Conservation (phyloP, 805 yeast species). For the Maudiozyma turicensis region DNA sequence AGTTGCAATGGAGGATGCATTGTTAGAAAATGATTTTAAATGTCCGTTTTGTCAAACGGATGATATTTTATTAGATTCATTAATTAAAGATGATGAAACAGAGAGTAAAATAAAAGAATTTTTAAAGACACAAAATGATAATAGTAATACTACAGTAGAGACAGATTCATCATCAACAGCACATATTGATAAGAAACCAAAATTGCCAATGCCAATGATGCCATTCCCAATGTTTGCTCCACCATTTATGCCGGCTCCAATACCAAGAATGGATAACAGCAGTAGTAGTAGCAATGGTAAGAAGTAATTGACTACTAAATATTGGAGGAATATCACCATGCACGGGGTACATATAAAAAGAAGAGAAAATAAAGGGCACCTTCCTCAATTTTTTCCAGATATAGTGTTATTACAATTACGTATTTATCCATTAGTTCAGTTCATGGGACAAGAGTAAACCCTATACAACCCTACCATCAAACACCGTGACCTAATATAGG, state of each 20-base stretch:
- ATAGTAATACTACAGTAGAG: background rate
- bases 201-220: conserved; percentile 25
- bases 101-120: conserved; percentile 45
- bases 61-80: conserved; percentile 67
- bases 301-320: too few species aligned
- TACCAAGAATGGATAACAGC: background rate
- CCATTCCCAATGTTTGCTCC: conserved; percentile 31
- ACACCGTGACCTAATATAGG: too few species aligned
- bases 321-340: too few species aligned
- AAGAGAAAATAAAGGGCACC: too few species aligned
- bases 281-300: too few species aligned
- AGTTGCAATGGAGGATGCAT: conserved; percentile 50
- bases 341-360: too few species aligned
- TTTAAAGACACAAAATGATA: conserved; percentile 23
- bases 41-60: conserved; percentile 79
- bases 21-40: conserved; percentile 75
- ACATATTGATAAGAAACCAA: background rate
- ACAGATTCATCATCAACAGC: background rate
- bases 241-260: conserved; percentile 16
- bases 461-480: too few species aligned
- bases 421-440: too few species aligned
- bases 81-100: conserved; percentile 52
- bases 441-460: too few species aligned
- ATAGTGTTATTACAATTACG: too few species aligned
- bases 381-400: too few species aligned